Conservation (phyloP, 2,329 filamentous ascomycete genomes). For the Endothia cerciana region DNA sequence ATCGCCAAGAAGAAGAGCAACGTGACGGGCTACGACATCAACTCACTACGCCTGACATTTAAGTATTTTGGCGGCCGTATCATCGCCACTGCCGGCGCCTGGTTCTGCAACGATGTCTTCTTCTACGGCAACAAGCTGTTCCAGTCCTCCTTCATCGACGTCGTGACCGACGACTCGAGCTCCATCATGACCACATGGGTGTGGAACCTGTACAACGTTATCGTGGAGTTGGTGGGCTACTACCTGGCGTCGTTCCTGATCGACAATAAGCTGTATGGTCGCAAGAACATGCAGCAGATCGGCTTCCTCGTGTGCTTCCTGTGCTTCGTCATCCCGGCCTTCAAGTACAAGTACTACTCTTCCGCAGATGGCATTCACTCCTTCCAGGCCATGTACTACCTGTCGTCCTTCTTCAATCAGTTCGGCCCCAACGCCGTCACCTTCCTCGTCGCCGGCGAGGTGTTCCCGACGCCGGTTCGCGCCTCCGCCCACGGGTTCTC, state of each 20-base stretch:
- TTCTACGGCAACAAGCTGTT: slow-evolving; percentile 99
- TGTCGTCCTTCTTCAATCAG: slow-evolving; percentile 98
- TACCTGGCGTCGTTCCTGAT: slow-evolving; percentile 88
- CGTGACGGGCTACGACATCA: slow-evolving; percentile 91
- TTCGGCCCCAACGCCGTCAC: slow-evolving; percentile 96
- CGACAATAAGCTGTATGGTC: slow-evolving; percentile 95
- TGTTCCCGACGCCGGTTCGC: slow-evolving; percentile 93
- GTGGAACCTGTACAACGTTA: slow-evolving; percentile 91
- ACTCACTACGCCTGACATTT: slow-evolving; percentile 78
- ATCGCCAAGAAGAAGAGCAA: slow-evolving; percentile 82
- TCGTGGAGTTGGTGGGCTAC: slow-evolving; percentile 84
- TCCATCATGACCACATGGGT: slow-evolving; percentile 87
- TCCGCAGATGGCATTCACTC: slow-evolving; percentile 70
- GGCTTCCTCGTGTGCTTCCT: slow-evolving; percentile 94
- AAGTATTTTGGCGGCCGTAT: slow-evolving; percentile 84
- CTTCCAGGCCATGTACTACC: slow-evolving; percentile 99
- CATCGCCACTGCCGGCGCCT: slow-evolving; percentile 82
- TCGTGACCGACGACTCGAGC: slow-evolving; percentile 70
- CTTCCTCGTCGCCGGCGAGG: slow-evolving; percentile 93
- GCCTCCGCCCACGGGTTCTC: slow-evolving; percentile 94
- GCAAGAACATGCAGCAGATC: slow-evolving; percentile 94
- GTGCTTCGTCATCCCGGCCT: slow-evolving; percentile 89
- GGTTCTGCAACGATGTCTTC: slow-evolving; percentile 98
- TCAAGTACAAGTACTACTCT: slow-evolving; percentile 85
- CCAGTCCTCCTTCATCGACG: slow-evolving; percentile 85